phyloP scores from a whole-genome alignment of 2,329 filamentous ascomycete genomes.

The Calcarisporium arbuscula region DNA sequence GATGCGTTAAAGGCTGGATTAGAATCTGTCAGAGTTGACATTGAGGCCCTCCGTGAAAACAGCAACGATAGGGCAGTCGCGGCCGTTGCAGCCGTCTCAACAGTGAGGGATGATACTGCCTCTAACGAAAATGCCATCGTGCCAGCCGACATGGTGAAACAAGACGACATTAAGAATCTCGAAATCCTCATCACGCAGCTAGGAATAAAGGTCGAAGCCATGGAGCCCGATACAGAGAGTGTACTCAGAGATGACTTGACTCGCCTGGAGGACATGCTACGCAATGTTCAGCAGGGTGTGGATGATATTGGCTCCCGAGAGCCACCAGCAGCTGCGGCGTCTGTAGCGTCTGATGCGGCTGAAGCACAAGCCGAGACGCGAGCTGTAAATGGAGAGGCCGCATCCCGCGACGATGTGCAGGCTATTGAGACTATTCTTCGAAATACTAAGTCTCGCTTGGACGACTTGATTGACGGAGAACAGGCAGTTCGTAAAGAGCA shows the following conservation, averaged over 20 bases:
- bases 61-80: conserved; percentile 45
- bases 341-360: conserved; percentile 10
- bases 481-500: conserved; percentile 62
- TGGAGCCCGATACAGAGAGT: conserved; percentile 25
- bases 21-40: conserved; percentile 67
- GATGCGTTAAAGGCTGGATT: conserved; percentile 82
- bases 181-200: conserved; percentile 79
- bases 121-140: conserved; percentile 19
- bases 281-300: conserved; percentile 41
- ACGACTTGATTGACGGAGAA: conserved; percentile 70
- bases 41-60: conserved; percentile 66
- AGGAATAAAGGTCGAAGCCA: conserved; percentile 69
- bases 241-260: conserved; percentile 48
- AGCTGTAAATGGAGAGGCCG: conserved; percentile 27
- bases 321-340: conserved; percentile 9
- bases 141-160: conserved; percentile 48
- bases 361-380: neutral
- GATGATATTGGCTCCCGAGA: conserved; percentile 35
- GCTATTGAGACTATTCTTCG: conserved; percentile 85
- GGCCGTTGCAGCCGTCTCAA: conserved; percentile 42
- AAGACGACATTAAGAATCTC: conserved; percentile 76
- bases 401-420: conserved; percentile 70
- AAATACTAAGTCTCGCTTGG: conserved; percentile 82
- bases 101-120: conserved; percentile 12
- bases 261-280: conserved; percentile 47